phyloP scores from a whole-genome alignment of 192 early-diverging fungal species.

The Coemansia sp. region DNA sequence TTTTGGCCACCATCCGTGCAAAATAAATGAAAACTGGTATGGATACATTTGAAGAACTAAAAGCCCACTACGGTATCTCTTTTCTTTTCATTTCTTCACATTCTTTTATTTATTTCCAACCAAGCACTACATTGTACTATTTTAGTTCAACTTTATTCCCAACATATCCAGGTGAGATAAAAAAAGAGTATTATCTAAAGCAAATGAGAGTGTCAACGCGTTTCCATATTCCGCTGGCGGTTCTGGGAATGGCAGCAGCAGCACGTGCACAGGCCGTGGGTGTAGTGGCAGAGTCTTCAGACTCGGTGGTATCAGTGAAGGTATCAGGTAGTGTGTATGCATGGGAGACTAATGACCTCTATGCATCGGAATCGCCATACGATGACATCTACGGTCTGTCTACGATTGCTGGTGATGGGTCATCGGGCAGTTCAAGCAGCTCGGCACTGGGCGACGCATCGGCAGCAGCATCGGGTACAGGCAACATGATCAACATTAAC shows the following conservation, averaged over 20 bases:
- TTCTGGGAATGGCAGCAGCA: conserved; percentile 2
- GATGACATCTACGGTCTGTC: not conserved
- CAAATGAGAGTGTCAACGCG: not conserved
- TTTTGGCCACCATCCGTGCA: not conserved
- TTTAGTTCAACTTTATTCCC: not conserved
- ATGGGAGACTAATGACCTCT: conserved; percentile 17
- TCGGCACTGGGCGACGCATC: too few relatives aligned
- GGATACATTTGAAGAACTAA: not conserved
- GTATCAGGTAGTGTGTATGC: conserved; percentile 1
- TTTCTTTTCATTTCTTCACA: not conserved
- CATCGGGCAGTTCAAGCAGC: too few relatives aligned
- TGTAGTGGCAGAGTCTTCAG: not conserved
- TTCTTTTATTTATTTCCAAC: not conserved
- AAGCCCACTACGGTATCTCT: not conserved
- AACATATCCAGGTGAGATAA: not conserved
- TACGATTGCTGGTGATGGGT: not conserved
- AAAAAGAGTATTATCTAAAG: not conserved
- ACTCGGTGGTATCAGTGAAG: not conserved
- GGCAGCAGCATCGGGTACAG: not conserved
- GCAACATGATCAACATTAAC: not conserved
- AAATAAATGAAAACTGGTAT: too few relatives aligned
- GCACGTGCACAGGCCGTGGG: too few relatives aligned
- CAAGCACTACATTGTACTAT: too few relatives aligned
- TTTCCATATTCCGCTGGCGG: not conserved
- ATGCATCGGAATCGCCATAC: conserved; percentile 27